phyloP scores from a whole-genome alignment of 139 green algal species.

The Dunaliella primolecta region DNA sequence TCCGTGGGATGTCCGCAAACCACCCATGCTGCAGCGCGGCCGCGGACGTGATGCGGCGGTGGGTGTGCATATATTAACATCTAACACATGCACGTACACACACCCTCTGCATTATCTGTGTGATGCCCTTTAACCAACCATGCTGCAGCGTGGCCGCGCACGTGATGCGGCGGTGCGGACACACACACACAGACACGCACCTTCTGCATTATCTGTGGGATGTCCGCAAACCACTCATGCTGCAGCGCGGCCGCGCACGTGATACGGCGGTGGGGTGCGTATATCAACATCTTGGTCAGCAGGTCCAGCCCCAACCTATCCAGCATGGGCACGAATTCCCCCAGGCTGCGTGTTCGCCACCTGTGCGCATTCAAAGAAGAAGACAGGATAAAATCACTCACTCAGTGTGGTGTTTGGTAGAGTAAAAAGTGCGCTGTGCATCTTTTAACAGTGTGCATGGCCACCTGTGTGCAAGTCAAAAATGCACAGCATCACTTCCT shows the following conservation, averaged over 20 bases:
- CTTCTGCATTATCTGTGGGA: conserved; percentile 19
- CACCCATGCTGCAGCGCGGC: conserved; percentile 56
- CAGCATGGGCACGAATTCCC: conserved; percentile 61
- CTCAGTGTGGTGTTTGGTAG: too few species aligned
- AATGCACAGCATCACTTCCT: too few species aligned
- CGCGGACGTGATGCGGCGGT: not conserved
- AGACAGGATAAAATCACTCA: too few species aligned
- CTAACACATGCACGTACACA: not conserved
- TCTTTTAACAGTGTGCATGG: too few species aligned
- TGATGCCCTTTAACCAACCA: conserved; percentile 73
- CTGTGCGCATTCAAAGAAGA: too few species aligned
- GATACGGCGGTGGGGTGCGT: conserved; percentile 40
- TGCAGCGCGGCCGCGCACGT: conserved; percentile 21
- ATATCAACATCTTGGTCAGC: conserved; percentile 69
- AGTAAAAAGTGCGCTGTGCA: too few species aligned
- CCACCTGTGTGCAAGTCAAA: too few species aligned
- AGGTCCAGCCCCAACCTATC: conserved; percentile 66
- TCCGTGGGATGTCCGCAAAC: conserved; percentile 64
- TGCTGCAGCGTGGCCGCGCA: conserved; percentile 43
- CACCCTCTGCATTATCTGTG: not conserved
- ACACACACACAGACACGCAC: not conserved
- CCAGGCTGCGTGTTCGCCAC: conserved; percentile 24
- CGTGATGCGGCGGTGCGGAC: conserved; percentile 27
- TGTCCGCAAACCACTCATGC: conserved; percentile 79
- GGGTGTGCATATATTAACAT: not conserved